Base-by-base conservation (phyloP, 2,329 filamentous ascomycete species). In the Madurella mycetomatis region DNA sequence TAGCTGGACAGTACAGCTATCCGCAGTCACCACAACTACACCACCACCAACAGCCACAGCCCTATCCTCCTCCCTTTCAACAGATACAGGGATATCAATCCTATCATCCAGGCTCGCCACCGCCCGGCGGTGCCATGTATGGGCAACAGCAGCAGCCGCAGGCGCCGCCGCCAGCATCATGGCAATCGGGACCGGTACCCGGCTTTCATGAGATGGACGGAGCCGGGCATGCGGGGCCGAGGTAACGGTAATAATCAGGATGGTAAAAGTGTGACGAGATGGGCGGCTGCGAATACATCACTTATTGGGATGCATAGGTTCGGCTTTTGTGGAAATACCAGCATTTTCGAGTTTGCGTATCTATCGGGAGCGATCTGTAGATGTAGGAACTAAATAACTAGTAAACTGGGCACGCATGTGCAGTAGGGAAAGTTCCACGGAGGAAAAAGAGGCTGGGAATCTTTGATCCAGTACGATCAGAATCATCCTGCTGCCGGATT, bases 111-210 rank as follows among this genome's bases (percentile, higher is more conserved):
- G 47, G 53, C 9, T 39, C 47, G 4, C 47, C 53, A 16, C 47
- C 47, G 8, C 37, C 42, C 1, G 45, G 43, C n/a, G 18, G 18
- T 7, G 31, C 4, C 2, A 5, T 39, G 39, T 51, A 49, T 19
- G 44, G 56, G 19, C 57, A 60, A 34, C 60, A 58, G 48, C 56
- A 47, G 41, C 59, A 57, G 7, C 47, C 55, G 44, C 60, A 57
- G 48, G 56, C 64, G 45, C 62, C 25, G 25, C 7, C 25, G 25
- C 7, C 25, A 25, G 25, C 25, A 7, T 25, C 65, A 2, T 74
- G 67, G 66, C 68, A 72, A 46, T 64, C 71, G 1, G 72, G 72
- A 3, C 71, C 70, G 1, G 65, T 70, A 31, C 64, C 69, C 18
- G 57, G 62, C 9, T 70, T 69, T 45, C 68, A 73, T 53, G 66